Percentiles rank a stretch among this genome's conserved stretches.
Conservation (phyloP, 345 rosid genomes). For the Gossypium bickii region DNA sequence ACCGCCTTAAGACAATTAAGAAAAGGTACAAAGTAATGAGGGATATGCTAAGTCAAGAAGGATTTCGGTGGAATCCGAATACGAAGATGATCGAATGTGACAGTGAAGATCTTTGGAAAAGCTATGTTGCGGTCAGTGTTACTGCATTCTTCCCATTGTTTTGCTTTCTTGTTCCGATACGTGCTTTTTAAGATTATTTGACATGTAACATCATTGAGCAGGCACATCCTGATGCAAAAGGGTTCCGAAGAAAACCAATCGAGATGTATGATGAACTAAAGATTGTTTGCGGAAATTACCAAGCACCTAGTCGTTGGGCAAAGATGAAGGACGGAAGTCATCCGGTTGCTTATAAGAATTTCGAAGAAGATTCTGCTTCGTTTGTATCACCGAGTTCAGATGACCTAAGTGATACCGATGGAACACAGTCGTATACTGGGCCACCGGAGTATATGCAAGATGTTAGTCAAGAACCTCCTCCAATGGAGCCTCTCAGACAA, state of each 20-base stretch:
- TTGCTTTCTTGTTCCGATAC: neutral
- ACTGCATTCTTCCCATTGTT: neutral
- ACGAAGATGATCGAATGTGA: constrained; percentile 64
- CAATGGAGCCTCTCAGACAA: constrained; percentile 50
- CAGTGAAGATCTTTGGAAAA: constrained; percentile 75
- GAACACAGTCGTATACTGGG: constrained; percentile 65
- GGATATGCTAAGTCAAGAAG: constrained; percentile 73
- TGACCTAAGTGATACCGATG: constrained; percentile 69
- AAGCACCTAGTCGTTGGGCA: constrained; percentile 59
- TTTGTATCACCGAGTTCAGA: constrained; percentile 59
- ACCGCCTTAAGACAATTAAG: constrained; percentile 86
- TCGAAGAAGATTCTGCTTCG: constrained; percentile 73
- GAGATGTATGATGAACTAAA: constrained; percentile 81
- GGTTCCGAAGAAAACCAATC: constrained; percentile 72
- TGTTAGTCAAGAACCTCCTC: constrained; percentile 54
- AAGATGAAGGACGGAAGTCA: constrained; percentile 60
- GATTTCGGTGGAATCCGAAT: constrained; percentile 71
- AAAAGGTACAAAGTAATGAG: constrained; percentile 73
- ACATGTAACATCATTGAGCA: constrained; percentile 23
- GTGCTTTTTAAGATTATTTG: neutral
- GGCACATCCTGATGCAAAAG: constrained; percentile 77
- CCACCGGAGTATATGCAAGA: constrained; percentile 47
- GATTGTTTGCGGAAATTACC: constrained; percentile 78
- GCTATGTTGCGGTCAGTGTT: constrained; percentile 62
- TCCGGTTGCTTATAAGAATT: constrained; percentile 36